phyloP scores from a whole-genome alignment of 2,329 filamentous ascomycete genomes.

The Pyricularia pennisetigena region DNA sequence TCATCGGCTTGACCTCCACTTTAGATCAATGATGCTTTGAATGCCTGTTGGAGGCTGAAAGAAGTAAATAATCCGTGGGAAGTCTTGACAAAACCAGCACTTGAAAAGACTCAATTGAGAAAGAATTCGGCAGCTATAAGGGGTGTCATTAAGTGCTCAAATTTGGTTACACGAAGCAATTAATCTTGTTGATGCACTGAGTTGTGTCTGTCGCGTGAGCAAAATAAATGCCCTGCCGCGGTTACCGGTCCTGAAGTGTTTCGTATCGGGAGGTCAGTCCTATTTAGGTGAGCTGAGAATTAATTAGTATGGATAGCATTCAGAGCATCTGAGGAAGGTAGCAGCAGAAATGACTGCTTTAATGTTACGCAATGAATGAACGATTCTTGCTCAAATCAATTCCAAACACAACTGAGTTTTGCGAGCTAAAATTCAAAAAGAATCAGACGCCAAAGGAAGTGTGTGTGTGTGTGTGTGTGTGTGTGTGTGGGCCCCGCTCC shows the following conservation, averaged over 20 bases:
- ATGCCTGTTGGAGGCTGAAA: neutral
- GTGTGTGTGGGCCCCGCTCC: neutral
- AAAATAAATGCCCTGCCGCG: no score
- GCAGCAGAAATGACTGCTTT: neutral
- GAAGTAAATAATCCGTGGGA: neutral
- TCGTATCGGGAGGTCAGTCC: neutral
- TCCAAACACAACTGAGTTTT: no score
- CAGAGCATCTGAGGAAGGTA: neutral
- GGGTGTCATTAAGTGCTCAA: no score
- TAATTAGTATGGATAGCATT: neutral
- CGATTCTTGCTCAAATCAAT: neutral
- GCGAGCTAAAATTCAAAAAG: neutral
- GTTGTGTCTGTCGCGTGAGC: no score
- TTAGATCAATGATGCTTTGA: neutral
- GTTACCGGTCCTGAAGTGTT: no score
- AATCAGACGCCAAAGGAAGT: neutral
- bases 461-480: no score
- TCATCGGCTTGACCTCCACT: neutral
- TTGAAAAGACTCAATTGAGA: neutral
- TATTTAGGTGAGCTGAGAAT: neutral
- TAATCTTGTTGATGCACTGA: no score
- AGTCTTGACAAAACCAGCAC: neutral
- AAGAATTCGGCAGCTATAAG: no score
- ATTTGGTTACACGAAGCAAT: no score
- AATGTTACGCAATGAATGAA: neutral